Percentiles rank a stretch among this genome's conserved stretches.
Conservation (phyloP, 192 early-diverging fungal species). For the Allomyces javanicus region DNA sequence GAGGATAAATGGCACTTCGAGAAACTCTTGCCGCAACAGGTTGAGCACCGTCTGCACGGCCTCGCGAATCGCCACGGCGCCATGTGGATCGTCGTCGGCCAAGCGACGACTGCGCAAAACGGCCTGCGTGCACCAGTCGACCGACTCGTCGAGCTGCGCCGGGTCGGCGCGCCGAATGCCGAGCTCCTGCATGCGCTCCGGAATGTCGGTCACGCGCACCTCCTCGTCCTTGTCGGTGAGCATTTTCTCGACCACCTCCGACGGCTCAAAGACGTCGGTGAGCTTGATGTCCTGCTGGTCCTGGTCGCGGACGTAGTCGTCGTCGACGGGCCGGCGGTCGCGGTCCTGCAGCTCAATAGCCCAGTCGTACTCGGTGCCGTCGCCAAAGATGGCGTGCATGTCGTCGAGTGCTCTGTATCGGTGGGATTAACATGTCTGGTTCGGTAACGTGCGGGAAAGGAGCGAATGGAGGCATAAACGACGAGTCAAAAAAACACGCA, state of each 20-base stretch:
- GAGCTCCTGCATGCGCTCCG: conserved; percentile 74
- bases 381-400: conserved; percentile 52
- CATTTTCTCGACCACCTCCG: conserved; percentile 65
- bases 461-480: too few species aligned
- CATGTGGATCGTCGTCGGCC: too few species aligned
- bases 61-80: neutral
- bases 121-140: too few species aligned
- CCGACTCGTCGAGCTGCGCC: conserved; percentile 11
- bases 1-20: conserved; percentile 82
- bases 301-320: conserved; percentile 17
- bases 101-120: too few species aligned
- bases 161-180: neutral
- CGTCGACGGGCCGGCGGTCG: conserved; percentile 3
- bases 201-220: conserved; percentile 70
- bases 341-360: conserved; percentile 30
- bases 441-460: neutral
- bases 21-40: conserved; percentile 51
- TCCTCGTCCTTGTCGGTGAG: conserved; percentile 82
- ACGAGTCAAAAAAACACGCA: neutral
- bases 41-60: conserved; percentile 26
- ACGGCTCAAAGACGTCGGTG: conserved; percentile 54
- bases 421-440: conserved; percentile 13
- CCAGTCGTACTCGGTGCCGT: conserved; percentile 71
- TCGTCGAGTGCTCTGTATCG: conserved; percentile 12
- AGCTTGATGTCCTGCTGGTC: conserved; percentile 31